Conservation (phyloP, 2,329 filamentous ascomycete species). For the Calonectria crousiana region DNA sequence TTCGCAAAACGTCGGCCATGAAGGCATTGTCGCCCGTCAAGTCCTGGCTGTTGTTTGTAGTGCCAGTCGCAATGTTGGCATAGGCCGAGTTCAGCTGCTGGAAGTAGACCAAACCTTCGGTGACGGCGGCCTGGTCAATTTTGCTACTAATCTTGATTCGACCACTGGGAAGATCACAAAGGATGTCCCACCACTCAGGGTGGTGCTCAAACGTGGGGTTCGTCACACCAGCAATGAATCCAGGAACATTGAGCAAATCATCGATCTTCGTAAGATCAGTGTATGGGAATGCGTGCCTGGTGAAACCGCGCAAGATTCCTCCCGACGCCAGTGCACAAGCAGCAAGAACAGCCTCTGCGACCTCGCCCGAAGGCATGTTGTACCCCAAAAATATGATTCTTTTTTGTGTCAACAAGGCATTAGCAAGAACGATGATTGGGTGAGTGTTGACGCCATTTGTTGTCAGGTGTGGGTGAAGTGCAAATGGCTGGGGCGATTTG, state of each 20-base stretch:
- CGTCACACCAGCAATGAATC: slow-evolving; percentile 97
- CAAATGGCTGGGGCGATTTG: slow-evolving; percentile 86
- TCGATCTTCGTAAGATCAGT: slow-evolving; percentile 98
- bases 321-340: slow-evolving; percentile 94
- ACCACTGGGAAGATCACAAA: slow-evolving; percentile 92
- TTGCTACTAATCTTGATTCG: slow-evolving; percentile 94
- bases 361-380: slow-evolving; percentile 93
- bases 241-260: slow-evolving; percentile 93
- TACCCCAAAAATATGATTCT: slow-evolving; percentile 95
- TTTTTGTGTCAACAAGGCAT: slow-evolving; percentile 96
- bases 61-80: slow-evolving; percentile 61
- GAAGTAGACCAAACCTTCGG: slow-evolving; percentile 89
- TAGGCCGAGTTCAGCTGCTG: slow-evolving; percentile 79
- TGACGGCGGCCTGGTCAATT: slow-evolving; percentile 83
- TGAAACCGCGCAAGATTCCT: slow-evolving; percentile 92
- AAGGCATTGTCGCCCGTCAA: slow-evolving; percentile 89
- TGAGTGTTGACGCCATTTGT: slow-evolving; percentile 92
- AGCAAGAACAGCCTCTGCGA: slow-evolving; percentile 97
- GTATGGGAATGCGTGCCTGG: slow-evolving; percentile 95
- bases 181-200: slow-evolving; percentile 97
- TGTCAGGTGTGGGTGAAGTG: slow-evolving; percentile 90
- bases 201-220: slow-evolving; percentile 97
- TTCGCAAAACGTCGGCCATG: slow-evolving; percentile 86
- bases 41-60: slow-evolving; percentile 65
- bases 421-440: slow-evolving; percentile 93